Evolutionary conservation across 1,139 yeast genomes (phyloP), one percentile per base, ranked within the genome.

Genomic region (Sugiyamaella paludigena): DNA sequence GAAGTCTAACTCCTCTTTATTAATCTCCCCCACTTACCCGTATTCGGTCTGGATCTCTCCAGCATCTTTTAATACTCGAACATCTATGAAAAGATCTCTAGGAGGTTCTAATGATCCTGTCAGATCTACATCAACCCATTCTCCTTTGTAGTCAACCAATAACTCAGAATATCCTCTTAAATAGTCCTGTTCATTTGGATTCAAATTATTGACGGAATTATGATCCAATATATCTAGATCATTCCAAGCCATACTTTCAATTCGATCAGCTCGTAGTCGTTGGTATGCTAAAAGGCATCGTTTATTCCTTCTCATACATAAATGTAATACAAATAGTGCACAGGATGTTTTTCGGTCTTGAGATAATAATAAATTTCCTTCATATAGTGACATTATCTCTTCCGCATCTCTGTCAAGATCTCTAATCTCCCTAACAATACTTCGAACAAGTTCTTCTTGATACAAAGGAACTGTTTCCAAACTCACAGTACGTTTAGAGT

Each of bases 31-130:
- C 11, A 49, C 65, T 33, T 45, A 62, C 63, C 98, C 98, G 60
- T 92, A 92, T 65, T 92, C 98, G 0, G 98, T 92, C 63, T 91
- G 97, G 36, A 92, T 89, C 64, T 92, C 98, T 1, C 98, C 98
- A 0, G 96, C 98, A 62, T 92, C 95, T 61, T 86, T 86, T 48
- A 92, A 69, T 8, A 92, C 98, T 48, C 98, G 73, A 2, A 92
- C 98, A 63, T 92, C 98, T 10, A 92, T 86, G 60, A 91, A 92
- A 36, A 92, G 85, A 58, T 88, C 95, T 28, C 79, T 79, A 0
- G 98, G 98, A 0, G 98, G 98, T 36, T 80, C 87, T 58, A 92
- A 67, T 29, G 87, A 81, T 0, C 98, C 98, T 27, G 92, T 80
- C 35, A 92, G 71, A 62, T 92, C 98, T n/a, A 92, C 71, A 56